Evolutionary conservation across 768 basidiomycete genomes (phyloP), one percentile per base, ranked within the genome.

Genomic region (Fomitopsis serialis): DNA sequence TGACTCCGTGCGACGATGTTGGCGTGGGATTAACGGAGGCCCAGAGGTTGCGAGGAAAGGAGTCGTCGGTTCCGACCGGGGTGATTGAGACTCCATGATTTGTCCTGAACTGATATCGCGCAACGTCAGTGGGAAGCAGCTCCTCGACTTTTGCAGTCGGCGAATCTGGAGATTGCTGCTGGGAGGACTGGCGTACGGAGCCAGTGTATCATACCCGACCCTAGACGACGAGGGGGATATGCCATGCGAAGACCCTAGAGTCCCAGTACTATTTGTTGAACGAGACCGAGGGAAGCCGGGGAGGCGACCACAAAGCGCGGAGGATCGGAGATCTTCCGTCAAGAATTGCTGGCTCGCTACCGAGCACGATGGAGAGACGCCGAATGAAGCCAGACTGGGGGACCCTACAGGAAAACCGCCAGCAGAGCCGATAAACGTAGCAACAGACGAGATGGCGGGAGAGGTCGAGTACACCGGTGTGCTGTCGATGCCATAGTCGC

Each of bases 221-320:
- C 15, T 46, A 10, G 56, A 61, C 12, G 56, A 52, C 2, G 59
- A 54, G 2, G 59, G 52, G 2, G 59, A 60, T 19, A 60, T 1
- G 27, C 4, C 24, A 29, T 48, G 52, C 2, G 42, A 34, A 24
- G 55, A 55, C 2, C 19, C 47, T 29, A 34, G 22, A 24, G 37
- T 25, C 5, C 34, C 34, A 2, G 40, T 45, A 17, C 24, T 48
- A 17, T 32, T 29, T 11, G n/a, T 34, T 4, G 53, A 54, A 25
- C 4, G 44, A 17, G 54, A 51, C 17, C 46, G 45, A 15, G 56
- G 48, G 12, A 44, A 7, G 12, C 13, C 34, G 12, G 51, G 15
- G 49, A 54, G 9, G 40, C 50, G 34, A 54, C 45, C 2, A 22
- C 3, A 11, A 53, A 8, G n/a, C 25, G 11, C 22, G 21, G 15